Base-by-base conservation (phyloP, 371 early-diverging fungal species). In the Smittium culicis region DNA sequence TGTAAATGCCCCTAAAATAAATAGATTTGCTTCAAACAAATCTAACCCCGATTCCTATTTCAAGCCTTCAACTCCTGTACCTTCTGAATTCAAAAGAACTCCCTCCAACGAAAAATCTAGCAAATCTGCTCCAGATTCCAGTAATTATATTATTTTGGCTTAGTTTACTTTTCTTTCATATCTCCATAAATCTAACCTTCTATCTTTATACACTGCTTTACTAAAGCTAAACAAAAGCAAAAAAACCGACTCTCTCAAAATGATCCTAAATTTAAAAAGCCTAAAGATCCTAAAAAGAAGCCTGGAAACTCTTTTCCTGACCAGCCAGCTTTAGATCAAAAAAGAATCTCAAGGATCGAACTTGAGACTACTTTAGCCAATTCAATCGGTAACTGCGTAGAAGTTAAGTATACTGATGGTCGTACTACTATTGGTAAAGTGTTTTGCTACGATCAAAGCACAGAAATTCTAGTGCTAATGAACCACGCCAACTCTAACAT, bases 381-480 rank as follows among this genome's bases (percentile, higher is more conserved):
- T 20, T 45, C 45, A 11, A 66, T 75, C 14, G 65, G 69, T 24
- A 35, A 74, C 0, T 35, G 35, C 29, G 64, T 75, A 33, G 61
- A 68, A 28, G 32, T 75, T 27, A 72, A 68, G 30, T 66, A 69
- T 35, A 57, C 67, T 0, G 70, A 75, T 45, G 70, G 65, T 64
- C 31, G 64, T 28, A 56, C 31, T 11, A 64, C 69, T 16, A 70
- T 69, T 68, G 76, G 76, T 1, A 34, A 66, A 34, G 58, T 75
- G 65, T 75, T 70, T 54, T 65, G 74, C 29, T 75, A 72, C 68
- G 76, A 75, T 30, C 72, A 73, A 30, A 74, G 68, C 67, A 75
- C 70, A 66, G 75, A 74, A n/a, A 70, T 74, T 16, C 56, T 70
- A 17, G 76, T 75, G 2, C 45, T 75, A 58, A 63, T 75, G 63